Conservation (phyloP, 163 green algal species). For the Volvox carteri region DNA sequence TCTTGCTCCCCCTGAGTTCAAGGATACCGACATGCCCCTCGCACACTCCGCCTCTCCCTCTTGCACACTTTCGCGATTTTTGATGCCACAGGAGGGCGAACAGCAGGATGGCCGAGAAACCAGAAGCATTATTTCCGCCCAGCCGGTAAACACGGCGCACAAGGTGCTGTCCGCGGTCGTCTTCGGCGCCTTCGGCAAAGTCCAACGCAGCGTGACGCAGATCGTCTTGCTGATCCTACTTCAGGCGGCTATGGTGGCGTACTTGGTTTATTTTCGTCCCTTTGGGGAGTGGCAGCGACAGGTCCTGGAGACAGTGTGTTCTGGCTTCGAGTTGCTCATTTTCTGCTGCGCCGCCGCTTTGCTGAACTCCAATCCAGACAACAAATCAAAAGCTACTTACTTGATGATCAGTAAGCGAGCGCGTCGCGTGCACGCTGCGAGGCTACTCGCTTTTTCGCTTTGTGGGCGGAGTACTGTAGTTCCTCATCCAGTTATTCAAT, state of each 20-base stretch:
- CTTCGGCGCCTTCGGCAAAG: constrained; percentile 13
- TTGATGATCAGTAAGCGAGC: constrained; percentile 53
- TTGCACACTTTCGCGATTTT: too few relatives aligned
- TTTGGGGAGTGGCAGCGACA: constrained; percentile 14
- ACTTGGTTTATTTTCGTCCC: neutral
- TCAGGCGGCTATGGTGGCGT: constrained; percentile 7
- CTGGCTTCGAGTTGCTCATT: constrained; percentile 18
- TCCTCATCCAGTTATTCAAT: neutral
- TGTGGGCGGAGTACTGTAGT: too few relatives aligned
- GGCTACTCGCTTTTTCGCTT: too few relatives aligned
- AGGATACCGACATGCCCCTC: too few relatives aligned
- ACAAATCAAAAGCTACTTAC: neutral
- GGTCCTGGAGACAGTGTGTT: neutral
- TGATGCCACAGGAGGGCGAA: neutral
- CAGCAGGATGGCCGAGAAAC: constrained; percentile 20
- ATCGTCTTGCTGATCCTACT: constrained; percentile 10
- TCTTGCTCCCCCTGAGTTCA: too few relatives aligned
- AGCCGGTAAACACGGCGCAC: constrained; percentile 30
- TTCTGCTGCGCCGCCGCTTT: constrained; percentile 2
- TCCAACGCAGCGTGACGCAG: neutral
- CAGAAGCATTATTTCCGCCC: neutral
- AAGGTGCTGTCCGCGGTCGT: neutral
- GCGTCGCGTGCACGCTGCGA: too few relatives aligned
- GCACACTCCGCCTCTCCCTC: too few relatives aligned
- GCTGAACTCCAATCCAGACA: neutral